Percentiles rank a stretch among this genome's conserved stretches.
Evolutionary conservation across 2,329 filamentous ascomycete genomes (phyloP).

Genomic region (Keithomyces neogunnii): DNA sequence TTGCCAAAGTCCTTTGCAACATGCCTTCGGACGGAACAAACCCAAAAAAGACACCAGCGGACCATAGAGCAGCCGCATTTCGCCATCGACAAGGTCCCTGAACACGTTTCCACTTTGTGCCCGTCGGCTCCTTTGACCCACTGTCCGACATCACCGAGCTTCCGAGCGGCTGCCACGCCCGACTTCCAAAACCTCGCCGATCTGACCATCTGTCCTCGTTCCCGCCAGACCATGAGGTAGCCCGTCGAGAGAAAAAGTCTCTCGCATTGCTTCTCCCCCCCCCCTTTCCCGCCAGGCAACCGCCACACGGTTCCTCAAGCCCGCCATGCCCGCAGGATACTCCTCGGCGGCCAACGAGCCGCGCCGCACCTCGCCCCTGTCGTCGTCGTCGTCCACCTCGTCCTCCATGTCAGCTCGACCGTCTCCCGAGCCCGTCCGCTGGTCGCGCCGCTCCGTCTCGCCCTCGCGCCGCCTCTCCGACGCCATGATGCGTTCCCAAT

Average conservation of each 20-base stretch:
- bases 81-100: too few species aligned
- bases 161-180: neutral
- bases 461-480: slow-evolving; percentile 31
- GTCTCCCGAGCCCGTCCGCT: slow-evolving; percentile 7
- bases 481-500: slow-evolving; percentile 3
- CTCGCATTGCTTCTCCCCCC: neutral
- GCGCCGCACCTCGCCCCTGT: neutral
- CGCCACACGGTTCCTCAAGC: neutral
- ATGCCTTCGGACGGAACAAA: too few species aligned
- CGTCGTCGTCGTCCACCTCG: slow-evolving; percentile 1
- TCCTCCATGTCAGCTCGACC: slow-evolving; percentile 2
- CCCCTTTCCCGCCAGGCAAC: neutral
- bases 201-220: neutral
- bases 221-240: neutral
- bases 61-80: too few species aligned
- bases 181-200: too few species aligned
- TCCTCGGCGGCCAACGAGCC: neutral
- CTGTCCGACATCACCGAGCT: neutral
- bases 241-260: too few species aligned
- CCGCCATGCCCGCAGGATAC: neutral
- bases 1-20: too few species aligned
- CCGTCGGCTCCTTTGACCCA: neutral
- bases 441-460: slow-evolving; percentile 4
- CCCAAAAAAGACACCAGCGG: too few species aligned
- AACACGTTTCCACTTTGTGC: too few species aligned